Evolutionary conservation across 768 basidiomycete species (phyloP), one percentile per base, ranked within the genome.

Genomic region (Rhizopogon roseolus): DNA sequence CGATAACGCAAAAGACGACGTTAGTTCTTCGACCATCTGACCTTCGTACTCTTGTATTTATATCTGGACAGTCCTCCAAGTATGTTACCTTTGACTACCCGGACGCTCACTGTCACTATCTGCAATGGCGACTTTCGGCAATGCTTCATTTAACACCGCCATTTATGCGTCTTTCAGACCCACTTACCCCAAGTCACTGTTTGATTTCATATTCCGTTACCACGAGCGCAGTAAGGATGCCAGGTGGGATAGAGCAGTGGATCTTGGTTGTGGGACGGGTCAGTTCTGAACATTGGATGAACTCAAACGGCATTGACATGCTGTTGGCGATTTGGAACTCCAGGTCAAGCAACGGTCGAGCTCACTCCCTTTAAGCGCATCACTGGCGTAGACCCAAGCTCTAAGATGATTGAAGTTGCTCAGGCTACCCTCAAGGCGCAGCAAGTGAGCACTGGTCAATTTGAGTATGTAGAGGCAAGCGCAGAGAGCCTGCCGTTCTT

Each of bases 221-320:
- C 90, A 92, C 61, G 64, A 60, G 5, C 54, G 58, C 11, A 10
- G 43, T 3, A 25, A n/a, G 1, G 38, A 34, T 0, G 61, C 60
- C 0, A 57, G 66, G 50, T 88, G 81, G 78, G 74, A 81, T 13
- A 73, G 69, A 16, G 88, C 86, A 0, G 74, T 90, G 0, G 91
- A 94, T 60, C 65, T 92, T 2, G 90, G 92, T 4, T 93, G 91
- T 68, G 90, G 92, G 27, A 89, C 91, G n/a, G 88, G 90, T 88
- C 54, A 10, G 72, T 57, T 34, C 19, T 29, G n/a, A 9, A 44
- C n/a, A n/a, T n/a, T n/a, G n/a, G n/a, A n/a, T n/a, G 28, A 11
- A 9, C 4, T 19, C 8, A 8, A 9, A 22, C 45, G 4, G 5
- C 6, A 9, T 22, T 16, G 19, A 46, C 32, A 5, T 46, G 28